Evolutionary conservation across 805 yeast genomes (phyloP), one percentile per base, ranked within the genome.

Genomic region (Yarrowia deformans): DNA sequence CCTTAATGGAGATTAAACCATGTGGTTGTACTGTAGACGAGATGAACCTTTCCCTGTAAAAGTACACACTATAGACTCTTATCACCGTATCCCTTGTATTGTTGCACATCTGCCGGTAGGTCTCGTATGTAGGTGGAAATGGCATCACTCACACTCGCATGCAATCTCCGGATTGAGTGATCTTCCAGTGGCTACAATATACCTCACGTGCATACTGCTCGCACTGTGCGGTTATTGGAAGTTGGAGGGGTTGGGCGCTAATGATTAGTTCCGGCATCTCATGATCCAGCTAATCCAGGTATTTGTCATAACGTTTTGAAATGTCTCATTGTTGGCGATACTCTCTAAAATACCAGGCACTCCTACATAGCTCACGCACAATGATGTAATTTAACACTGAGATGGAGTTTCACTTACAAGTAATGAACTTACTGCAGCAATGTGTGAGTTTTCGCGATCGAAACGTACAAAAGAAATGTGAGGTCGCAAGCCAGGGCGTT

Each of bases 171-270:
- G 49, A 48, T 48, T 48, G 29, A 23, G 52, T 23, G 12, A 32
- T 29, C 8, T 4, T 4, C 12, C 56, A 2, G 29, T 50, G 34
- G 14, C 40, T 5, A 16, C 29, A 10, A 54, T 54, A 54, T 54
- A 45, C 45, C 60, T 19, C 58, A 52, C 7, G 42, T 10, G n/a
- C 29, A 19, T 19, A n/a, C n/a, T n/a, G n/a, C n/a, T n/a, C n/a
- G n/a, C n/a, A n/a, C n/a, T n/a, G n/a, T n/a, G 52, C 39, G 55
- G 55, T 49, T 49, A 49, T 32, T 32, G 55, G 29, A 23, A 2
- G 4, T 23, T 23, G 29, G 29, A 2, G 2, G 29, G 29, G 29
- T 23, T 23, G 29, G 29, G 37, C 55, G 55, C 55, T 49, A 49
- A 49, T 14, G 23, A 46, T 46, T 46, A 46, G n/a, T n/a, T n/a